Percentiles rank a stretch among this genome's conserved stretches.
Evolutionary conservation across 1,284 basidiomycete species (phyloP).

Genomic region (Apiotrichum gracile): DNA sequence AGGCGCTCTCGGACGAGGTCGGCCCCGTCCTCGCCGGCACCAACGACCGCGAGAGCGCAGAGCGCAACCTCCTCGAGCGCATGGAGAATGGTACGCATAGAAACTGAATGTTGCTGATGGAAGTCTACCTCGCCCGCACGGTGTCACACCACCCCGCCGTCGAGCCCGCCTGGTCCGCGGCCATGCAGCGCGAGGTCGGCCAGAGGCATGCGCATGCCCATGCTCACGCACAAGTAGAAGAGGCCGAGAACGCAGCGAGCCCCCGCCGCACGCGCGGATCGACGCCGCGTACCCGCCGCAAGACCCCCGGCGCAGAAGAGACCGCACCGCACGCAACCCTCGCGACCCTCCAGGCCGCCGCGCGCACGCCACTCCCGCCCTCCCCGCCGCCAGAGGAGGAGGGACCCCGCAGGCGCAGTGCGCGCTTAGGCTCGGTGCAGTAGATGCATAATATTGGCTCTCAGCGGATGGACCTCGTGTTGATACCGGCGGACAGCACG

Average conservation of each 20-base stretch:
- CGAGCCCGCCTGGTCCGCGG: neutral
- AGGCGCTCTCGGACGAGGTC: neutral
- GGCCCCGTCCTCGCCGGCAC: neutral
- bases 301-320: neutral
- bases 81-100: slow-evolving; percentile 6
- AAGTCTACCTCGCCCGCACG: neutral
- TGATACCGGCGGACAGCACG: no score
- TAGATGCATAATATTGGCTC: neutral
- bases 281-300: neutral
- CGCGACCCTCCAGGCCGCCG: neutral
- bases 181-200: neutral
- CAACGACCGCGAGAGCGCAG: neutral
- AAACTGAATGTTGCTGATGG: neutral
- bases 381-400: neutral
- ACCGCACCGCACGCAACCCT: neutral
- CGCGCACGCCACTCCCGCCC: slow-evolving; percentile 1
- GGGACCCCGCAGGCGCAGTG: slow-evolving; percentile 1
- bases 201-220: no score
- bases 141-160: neutral
- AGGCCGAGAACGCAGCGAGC: no score
- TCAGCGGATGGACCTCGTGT: no score
- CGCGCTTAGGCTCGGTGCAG: neutral
- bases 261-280: neutral
- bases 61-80: slow-evolving; percentile 10
- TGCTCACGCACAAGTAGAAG: no score